These are phyloP conservation scores for Cystobasidiaceae sp. DNA, from an alignment of 1,284 basidiomycete species.

Conservation along the genomic window DNA sequence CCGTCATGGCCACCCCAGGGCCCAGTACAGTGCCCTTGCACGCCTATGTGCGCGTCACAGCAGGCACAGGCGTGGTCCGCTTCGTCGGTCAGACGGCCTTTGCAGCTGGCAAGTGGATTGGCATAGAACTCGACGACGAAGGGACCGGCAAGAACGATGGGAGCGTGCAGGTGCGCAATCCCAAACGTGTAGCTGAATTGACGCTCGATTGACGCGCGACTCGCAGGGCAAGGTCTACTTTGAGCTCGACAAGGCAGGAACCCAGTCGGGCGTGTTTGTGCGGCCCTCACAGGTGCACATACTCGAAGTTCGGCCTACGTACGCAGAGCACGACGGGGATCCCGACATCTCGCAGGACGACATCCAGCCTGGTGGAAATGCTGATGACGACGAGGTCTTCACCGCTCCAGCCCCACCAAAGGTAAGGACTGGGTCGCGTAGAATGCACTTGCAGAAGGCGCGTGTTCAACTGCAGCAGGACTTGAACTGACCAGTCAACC, in stretches of 20 bases:
- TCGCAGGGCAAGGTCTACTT: slow-evolving; percentile 71
- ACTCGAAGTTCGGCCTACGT: slow-evolving; percentile 41
- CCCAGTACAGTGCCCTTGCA: slow-evolving; percentile 20
- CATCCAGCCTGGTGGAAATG: not conserved
- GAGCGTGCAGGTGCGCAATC: slow-evolving; percentile 64
- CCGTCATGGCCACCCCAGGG: slow-evolving; percentile 4
- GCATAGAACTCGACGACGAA: slow-evolving; percentile 67
- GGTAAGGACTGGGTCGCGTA: too few species aligned
- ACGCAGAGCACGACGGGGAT: slow-evolving; percentile 9
- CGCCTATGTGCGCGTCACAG: slow-evolving; percentile 64
- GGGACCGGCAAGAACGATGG: slow-evolving; percentile 67
- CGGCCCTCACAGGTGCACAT: slow-evolving; percentile 77
- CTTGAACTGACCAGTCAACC: not conserved
- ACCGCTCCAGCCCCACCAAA: slow-evolving; percentile 12
- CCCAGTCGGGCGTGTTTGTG: slow-evolving; percentile 77
- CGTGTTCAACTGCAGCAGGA: too few species aligned
- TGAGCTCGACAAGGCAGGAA: slow-evolving; percentile 58
- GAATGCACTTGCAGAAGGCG: not conserved
- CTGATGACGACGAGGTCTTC: slow-evolving; percentile 17
- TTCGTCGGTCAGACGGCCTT: slow-evolving; percentile 81
- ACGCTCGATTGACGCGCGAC: too few species aligned
- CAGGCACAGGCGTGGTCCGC: slow-evolving; percentile 75
- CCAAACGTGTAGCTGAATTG: too few species aligned
- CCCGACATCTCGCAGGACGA: slow-evolving; percentile 37
- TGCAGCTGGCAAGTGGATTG: slow-evolving; percentile 86